Evolutionary conservation across 1,284 basidiomycete genomes (phyloP), one percentile per base, ranked within the genome.

Genomic region (Lignosus rhinocerotis): DNA sequence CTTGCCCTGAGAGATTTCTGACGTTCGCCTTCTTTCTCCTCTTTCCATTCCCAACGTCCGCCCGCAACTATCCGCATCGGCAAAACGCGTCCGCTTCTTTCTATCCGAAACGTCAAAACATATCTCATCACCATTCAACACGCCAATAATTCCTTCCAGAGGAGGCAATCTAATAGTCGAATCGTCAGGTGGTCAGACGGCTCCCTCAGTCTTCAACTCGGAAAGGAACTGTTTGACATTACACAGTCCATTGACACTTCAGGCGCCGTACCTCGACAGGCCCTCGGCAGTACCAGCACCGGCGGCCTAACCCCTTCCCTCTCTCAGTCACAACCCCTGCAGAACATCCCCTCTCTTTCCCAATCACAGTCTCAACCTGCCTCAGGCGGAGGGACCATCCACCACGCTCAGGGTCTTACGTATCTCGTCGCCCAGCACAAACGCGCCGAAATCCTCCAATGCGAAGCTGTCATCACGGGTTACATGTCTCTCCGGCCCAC

Each of bases 111-210:
- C 45, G 44, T 50, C 54, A 33, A 45, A 17, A 14, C 38, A 11
- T 42, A 34, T 32, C 43, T 36, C 21, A 17, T 14, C 32, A n/a
- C n/a, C 48, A 19, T 42, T 9, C 34, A n/a, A 16, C 30, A 10
- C n/a, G 7, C 44, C 36, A n/a, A 11, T 12, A 34, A 10, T 32
- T n/a, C 16, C 25, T 50, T 58, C 19, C 70, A 93, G 87, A 77
- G 78, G 66, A 83, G 88, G 62, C 88, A 95, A 77, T 93, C 93
- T 9, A 97, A 97, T 70, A 85, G 88, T 62, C 88, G 94, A 16
- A 80, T 96, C 39, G 86, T 97, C 55, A 86, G 88, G 8, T 97
- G 94, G 94, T 96, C 93, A 21, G 95, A 97, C 70, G 94, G 94
- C 30, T 83, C 89, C 14, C 77, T 93, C 63, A 94, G 92, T 67